Percentiles rank a stretch among this genome's conserved stretches.
Conservation (phyloP, 2,329 filamentous ascomycete genomes). For the Alternaria rosae region DNA sequence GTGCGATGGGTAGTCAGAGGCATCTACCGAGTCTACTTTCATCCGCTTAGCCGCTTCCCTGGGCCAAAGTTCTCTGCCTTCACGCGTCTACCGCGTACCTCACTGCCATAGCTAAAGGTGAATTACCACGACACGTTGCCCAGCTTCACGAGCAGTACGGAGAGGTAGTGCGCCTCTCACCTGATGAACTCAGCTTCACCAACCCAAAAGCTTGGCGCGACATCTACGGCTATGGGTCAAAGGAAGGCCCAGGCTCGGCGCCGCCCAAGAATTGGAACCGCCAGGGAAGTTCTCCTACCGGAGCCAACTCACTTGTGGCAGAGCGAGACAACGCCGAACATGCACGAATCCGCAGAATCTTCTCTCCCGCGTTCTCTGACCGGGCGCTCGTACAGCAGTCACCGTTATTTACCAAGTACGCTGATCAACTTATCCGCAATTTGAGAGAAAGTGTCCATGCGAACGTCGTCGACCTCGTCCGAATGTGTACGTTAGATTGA, state of each 20-base stretch:
- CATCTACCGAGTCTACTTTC: constrained; percentile 51
- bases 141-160: constrained; percentile 36
- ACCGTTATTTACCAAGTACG: neutral
- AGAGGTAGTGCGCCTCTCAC: constrained; percentile 29
- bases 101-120: neutral
- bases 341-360: neutral
- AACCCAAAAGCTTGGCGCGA: constrained; percentile 22
- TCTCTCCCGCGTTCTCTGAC: neutral
- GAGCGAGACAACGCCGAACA: neutral
- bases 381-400: neutral
- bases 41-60: constrained; percentile 52
- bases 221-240: constrained; percentile 27
- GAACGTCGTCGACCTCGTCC: neutral
- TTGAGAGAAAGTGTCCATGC: constrained; percentile 4
- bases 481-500: neutral
- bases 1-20: constrained; percentile 17
- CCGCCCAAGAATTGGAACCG: constrained; percentile 1
- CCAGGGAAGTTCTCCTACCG: neutral
- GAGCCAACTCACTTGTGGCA: neutral
- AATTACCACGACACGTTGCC: neutral
- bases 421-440: neutral
- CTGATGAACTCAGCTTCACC: constrained; percentile 27
- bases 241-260: constrained; percentile 6
- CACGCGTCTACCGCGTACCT: constrained; percentile 14
- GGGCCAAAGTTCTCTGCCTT: constrained; percentile 46